Evolutionary conservation across 495 filamentous ascomycete species (phyloP).

Genomic region (Hypomontagnella submonticulosa): DNA sequence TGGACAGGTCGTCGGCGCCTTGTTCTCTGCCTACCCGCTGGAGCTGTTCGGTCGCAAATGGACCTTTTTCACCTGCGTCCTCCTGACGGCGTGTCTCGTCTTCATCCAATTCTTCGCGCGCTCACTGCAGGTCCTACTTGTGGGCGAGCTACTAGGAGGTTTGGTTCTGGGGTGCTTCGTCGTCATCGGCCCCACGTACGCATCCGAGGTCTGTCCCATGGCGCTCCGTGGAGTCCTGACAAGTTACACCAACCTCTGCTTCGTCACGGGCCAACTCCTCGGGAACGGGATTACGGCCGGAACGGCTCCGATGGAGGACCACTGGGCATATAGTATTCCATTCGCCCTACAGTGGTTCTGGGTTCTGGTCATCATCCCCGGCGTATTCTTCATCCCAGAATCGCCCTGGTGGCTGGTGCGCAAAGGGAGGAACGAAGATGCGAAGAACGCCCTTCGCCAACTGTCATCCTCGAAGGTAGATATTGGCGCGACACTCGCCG

Average conservation of each 20-base stretch:
- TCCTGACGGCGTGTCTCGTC: constrained; percentile 58
- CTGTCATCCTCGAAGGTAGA: constrained; percentile 55
- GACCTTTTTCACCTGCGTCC: constrained; percentile 57
- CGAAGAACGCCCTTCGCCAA: constrained; percentile 56
- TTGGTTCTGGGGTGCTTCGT: constrained; percentile 65
- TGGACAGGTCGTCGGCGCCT: constrained; percentile 59
- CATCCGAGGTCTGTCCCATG: constrained; percentile 70
- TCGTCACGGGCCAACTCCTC: constrained; percentile 72
- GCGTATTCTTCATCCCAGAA: constrained; percentile 69
- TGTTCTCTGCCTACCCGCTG: constrained; percentile 59
- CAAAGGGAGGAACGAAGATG: constrained; percentile 63
- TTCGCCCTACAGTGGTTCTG: constrained; percentile 76
- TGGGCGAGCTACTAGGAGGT: constrained; percentile 64
- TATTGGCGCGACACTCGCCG: constrained; percentile 59
- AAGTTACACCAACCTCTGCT: constrained; percentile 72
- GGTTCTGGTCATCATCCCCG: constrained; percentile 67
- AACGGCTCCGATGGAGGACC: constrained; percentile 50
- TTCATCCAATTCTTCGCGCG: constrained; percentile 69
- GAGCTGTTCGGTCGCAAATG: constrained; percentile 58
- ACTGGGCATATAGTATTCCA: constrained; percentile 67
- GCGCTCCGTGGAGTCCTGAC: constrained; percentile 67
- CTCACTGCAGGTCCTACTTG: constrained; percentile 54
- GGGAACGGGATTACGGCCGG: constrained; percentile 65
- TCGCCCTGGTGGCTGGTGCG: constrained; percentile 73
- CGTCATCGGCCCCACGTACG: constrained; percentile 68